Evolutionary conservation across 148 eudicot species (phyloP).

Genomic region (Cornus suecica): DNA sequence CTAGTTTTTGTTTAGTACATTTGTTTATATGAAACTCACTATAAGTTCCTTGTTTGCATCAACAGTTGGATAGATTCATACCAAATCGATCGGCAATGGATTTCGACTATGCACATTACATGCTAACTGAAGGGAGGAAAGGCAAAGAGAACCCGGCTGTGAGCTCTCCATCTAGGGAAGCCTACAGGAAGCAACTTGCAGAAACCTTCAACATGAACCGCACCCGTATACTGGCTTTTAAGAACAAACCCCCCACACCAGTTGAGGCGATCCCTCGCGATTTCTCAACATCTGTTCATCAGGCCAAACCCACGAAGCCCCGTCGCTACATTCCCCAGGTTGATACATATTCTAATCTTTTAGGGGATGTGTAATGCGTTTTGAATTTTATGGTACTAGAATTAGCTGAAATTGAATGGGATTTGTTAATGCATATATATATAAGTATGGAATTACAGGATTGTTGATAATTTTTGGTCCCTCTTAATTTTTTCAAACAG

Average conservation of each 20-base stretch:
- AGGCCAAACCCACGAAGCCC: constrained; percentile 59
- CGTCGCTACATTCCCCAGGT: constrained; percentile 92
- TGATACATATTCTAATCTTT: not conserved
- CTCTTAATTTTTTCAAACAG: not conserved
- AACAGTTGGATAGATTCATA: constrained; percentile 88
- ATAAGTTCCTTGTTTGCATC: not conserved
- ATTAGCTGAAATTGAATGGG: not conserved
- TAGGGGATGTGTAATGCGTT: not conserved
- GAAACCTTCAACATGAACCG: constrained; percentile 89
- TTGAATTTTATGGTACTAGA: not conserved
- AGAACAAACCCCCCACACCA: constrained; percentile 83
- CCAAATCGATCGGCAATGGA: constrained; percentile 96
- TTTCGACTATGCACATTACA: constrained; percentile 80
- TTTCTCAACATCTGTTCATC: constrained; percentile 43
- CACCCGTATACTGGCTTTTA: constrained; percentile 84
- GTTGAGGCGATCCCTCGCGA: constrained; percentile 57
- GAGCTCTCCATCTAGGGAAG: constrained; percentile 77
- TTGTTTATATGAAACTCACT: not conserved
- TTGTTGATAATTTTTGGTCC: not conserved
- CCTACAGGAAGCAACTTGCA: constrained; percentile 74
- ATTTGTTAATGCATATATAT: too few species aligned
- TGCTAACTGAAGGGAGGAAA: constrained; percentile 79
- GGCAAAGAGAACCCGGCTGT: constrained; percentile 74
- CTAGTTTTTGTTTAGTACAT: not conserved
- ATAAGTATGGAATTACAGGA: not conserved